Evolutionary conservation across 2,329 filamentous ascomycete genomes (phyloP).

Genomic region (Aspergillus phoenicis): DNA sequence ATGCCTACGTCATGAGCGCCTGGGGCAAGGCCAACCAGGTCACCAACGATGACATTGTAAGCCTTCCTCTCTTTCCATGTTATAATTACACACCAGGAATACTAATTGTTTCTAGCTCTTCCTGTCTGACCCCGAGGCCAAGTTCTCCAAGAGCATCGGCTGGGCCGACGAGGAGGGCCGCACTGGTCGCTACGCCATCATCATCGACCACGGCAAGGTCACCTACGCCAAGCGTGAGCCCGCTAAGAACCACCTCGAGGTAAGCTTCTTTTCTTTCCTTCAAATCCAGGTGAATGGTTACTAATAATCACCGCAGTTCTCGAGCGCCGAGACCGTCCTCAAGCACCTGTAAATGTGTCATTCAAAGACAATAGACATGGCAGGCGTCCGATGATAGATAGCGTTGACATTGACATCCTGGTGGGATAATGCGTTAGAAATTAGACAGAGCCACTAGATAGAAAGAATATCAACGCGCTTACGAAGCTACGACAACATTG

Average conservation of each 20-base stretch:
- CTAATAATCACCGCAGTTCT: constrained; percentile 34
- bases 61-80: constrained; percentile 20
- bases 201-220: constrained; percentile 82
- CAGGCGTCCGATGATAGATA: constrained; percentile 19
- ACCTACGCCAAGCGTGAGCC: constrained; percentile 75
- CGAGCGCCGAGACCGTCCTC: constrained; percentile 42
- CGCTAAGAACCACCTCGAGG: constrained; percentile 46
- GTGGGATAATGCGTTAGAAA: constrained; percentile 24
- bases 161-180: constrained; percentile 73
- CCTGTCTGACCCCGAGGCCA: constrained; percentile 70
- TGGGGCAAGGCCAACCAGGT: constrained; percentile 88
- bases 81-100: neutral
- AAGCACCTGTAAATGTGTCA: constrained; percentile 38
- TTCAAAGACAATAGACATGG: constrained; percentile 15
- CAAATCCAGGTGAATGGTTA: constrained; percentile 18
- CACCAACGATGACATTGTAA: constrained; percentile 68
- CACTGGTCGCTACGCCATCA: constrained; percentile 76
- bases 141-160: constrained; percentile 76
- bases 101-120: constrained; percentile 60
- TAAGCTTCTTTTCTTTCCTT: constrained; percentile 26
- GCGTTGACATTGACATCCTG: constrained; percentile 15
- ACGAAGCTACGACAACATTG: constrained; percentile 28
- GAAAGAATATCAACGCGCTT: constrained; percentile 25
- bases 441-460: constrained; percentile 25
- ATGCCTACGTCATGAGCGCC: constrained; percentile 82